These are phyloP conservation scores for Cytospora piceicola DNA, from an alignment of 2,329 filamentous ascomycete genomes.

Conservation along the genomic window DNA sequence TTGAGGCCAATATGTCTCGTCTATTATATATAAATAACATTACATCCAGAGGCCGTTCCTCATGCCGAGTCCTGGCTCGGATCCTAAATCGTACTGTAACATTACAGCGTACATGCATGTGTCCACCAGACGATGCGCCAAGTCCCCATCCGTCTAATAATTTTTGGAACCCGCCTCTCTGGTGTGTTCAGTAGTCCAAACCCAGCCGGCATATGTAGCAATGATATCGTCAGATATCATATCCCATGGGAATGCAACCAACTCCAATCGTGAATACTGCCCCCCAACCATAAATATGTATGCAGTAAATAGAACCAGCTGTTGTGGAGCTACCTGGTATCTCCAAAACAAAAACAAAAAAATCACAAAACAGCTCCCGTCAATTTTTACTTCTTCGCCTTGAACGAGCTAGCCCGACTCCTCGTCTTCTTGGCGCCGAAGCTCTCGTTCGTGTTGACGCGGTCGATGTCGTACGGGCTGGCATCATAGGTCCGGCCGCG, in stretches of 20 bases:
- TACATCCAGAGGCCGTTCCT: not conserved
- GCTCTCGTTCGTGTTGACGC: slow-evolving; percentile 24
- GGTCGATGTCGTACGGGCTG: slow-evolving; percentile 25
- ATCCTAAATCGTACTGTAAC: not conserved
- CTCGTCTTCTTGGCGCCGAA: slow-evolving; percentile 9
- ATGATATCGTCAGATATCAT: not conserved
- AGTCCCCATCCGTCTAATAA: not conserved
- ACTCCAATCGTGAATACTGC: not conserved
- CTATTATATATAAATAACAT: not conserved
- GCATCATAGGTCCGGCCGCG: slow-evolving; percentile 10
- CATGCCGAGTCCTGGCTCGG: not conserved
- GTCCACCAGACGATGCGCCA: not conserved
- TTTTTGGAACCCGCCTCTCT: not conserved
- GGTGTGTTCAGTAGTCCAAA: not conserved
- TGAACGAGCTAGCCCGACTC: not conserved
- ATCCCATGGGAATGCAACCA: not conserved
- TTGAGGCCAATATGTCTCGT: not conserved
- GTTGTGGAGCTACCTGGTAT: not conserved
- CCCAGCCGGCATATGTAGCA: not conserved
- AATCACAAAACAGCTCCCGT: not conserved
- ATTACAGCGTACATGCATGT: not conserved
- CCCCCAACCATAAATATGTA: not conserved
- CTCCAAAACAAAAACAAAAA: no score
- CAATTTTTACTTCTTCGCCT: not conserved
- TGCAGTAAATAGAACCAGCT: no score